phyloP scores from a whole-genome alignment of 768 basidiomycete genomes.

The Phaeotremella skinneri region DNA sequence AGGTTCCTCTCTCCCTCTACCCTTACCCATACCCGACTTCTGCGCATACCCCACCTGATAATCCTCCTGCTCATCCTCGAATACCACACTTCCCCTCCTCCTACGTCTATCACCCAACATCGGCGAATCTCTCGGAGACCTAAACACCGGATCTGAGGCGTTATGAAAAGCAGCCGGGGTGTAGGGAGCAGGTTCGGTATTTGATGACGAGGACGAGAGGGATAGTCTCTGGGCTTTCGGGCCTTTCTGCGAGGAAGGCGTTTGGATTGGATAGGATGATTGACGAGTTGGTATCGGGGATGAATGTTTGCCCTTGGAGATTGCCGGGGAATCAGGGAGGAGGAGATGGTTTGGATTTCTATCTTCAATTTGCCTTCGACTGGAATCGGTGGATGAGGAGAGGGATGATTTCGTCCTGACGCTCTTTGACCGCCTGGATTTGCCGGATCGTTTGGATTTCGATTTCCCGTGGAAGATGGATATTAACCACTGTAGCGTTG shows the following conservation, averaged over 20 bases:
- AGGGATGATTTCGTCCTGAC: not conserved
- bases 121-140: not conserved
- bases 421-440: not conserved
- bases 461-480: constrained; percentile 6
- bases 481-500: constrained; percentile 25
- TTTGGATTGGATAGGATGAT: not conserved
- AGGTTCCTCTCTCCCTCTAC: constrained; percentile 9
- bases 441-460: not conserved
- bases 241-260: not conserved
- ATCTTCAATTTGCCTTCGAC: not conserved
- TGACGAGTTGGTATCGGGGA: not conserved
- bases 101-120: not conserved
- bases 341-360: not conserved
- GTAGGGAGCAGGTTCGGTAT: not conserved
- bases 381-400: not conserved
- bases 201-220: not conserved
- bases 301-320: not conserved
- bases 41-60: not conserved
- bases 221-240: not conserved
- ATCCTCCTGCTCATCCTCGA: not conserved
- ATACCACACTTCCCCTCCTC: constrained; percentile 1
- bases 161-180: not conserved
- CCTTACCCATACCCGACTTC: not conserved
- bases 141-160: not conserved
- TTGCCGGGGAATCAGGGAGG: not conserved